These are phyloP conservation scores for Neurospora sp. DNA, from an alignment of 495 filamentous ascomycete genomes.

Conservation along the genomic window DNA sequence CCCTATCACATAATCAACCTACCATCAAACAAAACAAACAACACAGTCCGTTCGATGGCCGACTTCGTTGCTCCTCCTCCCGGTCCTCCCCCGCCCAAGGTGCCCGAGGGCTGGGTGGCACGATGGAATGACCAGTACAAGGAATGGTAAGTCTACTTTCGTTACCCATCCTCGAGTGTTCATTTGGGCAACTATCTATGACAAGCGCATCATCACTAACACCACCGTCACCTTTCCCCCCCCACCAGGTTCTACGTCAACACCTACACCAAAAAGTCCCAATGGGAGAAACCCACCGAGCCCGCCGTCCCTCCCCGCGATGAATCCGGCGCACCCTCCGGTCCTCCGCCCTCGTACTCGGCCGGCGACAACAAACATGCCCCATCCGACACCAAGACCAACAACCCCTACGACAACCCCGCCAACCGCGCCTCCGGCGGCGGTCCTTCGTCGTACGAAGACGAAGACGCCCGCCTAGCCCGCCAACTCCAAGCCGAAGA, in stretches of 20 bases:
- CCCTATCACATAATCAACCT: not conserved
- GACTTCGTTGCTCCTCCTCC: constrained; percentile 54
- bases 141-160: constrained; percentile 51
- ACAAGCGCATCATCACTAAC: not conserved
- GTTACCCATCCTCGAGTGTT: not conserved
- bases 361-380: too few relatives aligned
- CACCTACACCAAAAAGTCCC: constrained; percentile 71
- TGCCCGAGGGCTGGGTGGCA: constrained; percentile 83
- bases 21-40: not conserved
- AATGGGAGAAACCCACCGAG: constrained; percentile 71
- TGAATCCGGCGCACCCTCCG: constrained; percentile 29
- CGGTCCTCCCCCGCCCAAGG: constrained; percentile 76
- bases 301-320: constrained; percentile 41
- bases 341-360: constrained; percentile 57
- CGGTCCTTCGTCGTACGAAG: constrained; percentile 20
- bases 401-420: constrained; percentile 51
- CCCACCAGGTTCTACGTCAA: constrained; percentile 74
- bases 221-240: not conserved
- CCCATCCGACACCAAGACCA: constrained; percentile 51
- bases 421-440: constrained; percentile 6
- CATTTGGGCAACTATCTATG: not conserved
- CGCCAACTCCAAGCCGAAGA: constrained; percentile 75
- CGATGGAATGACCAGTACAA: constrained; percentile 66
- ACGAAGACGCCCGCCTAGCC: constrained; percentile 65
- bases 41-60: constrained; percentile 29